Evolutionary conservation across 75 land plant genomes (phyloP).

Genomic region (Pinus taeda): DNA sequence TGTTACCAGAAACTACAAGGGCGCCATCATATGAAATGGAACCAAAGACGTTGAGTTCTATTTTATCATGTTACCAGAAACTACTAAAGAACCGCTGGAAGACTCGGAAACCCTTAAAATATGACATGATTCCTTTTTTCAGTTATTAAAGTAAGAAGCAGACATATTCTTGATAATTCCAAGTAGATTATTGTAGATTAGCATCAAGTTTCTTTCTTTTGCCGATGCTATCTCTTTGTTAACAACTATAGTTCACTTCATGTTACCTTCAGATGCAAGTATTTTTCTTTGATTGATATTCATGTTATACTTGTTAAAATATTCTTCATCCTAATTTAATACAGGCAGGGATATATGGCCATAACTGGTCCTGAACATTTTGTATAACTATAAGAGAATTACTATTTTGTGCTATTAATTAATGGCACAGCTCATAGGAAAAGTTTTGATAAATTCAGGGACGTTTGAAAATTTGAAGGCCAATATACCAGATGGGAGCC

Average conservation of each 20-base stretch:
- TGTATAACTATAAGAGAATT: background rate
- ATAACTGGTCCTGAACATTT: background rate
- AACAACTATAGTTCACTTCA: background rate
- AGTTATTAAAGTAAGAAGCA: no score
- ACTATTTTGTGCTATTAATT: background rate
- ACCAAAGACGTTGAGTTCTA: background rate
- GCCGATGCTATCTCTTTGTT: background rate
- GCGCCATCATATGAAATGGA: no score
- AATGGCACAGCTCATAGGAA: background rate
- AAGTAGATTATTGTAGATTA: no score
- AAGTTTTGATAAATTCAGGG: background rate
- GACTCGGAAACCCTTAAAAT: background rate
- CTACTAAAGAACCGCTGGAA: background rate
- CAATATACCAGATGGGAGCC: no score
- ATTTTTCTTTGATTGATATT: background rate
- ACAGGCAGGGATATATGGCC: background rate
- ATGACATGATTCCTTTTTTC: no score
- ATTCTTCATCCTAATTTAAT: background rate
- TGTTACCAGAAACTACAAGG: no score
- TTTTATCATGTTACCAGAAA: background rate
- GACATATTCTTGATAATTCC: no score
- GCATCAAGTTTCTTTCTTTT: background rate
- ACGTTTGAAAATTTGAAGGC: background rate
- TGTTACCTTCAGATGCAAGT: background rate
- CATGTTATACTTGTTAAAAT: background rate